A percentile compares a stretch with the other conserved stretches of the same genome.
These are phyloP conservation scores for Sclerotinia trifoliorum DNA, from an alignment of 2,329 filamentous ascomycete genomes.

Conservation along the genomic window DNA sequence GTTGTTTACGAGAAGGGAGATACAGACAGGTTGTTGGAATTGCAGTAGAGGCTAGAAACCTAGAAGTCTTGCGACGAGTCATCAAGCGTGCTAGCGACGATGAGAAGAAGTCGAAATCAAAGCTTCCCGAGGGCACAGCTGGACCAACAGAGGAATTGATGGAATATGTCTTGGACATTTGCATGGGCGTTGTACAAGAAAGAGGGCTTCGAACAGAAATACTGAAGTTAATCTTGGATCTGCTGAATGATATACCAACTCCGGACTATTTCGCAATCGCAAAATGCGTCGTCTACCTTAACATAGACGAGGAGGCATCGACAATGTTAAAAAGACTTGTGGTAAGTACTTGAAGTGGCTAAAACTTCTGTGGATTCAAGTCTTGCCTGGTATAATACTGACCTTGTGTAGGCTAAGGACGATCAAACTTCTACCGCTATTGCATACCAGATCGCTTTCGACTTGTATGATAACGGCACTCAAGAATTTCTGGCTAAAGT, in stretches of 20 bases:
- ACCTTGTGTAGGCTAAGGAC: conserved; percentile 52
- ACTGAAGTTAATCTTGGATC: conserved; percentile 83
- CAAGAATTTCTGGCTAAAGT: conserved; percentile 95
- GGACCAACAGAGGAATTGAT: conserved; percentile 84
- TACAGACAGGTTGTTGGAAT: conserved; percentile 97
- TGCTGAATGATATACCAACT: conserved; percentile 87
- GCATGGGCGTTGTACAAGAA: conserved; percentile 97
- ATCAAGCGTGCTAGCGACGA: conserved; percentile 89
- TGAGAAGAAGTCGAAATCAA: conserved; percentile 66
- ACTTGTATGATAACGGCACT: conserved; percentile 96
- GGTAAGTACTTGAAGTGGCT: conserved; percentile 33
- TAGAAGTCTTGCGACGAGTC: conserved; percentile 80
- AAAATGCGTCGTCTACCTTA: conserved; percentile 93
- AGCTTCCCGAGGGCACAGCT: conserved; percentile 52
- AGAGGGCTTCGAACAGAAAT: conserved; percentile 81
- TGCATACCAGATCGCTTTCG: conserved; percentile 97
- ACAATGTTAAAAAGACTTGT: conserved; percentile 81
- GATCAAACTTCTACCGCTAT: conserved; percentile 77
- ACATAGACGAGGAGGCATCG: conserved; percentile 87
- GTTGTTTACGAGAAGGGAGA: conserved; percentile 78
- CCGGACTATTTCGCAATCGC: conserved; percentile 98
- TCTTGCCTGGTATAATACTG: conserved; percentile 11
- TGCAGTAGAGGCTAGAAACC: conserved; percentile 88
- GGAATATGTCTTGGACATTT: conserved; percentile 93
- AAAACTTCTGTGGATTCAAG: conserved; percentile 11